phyloP scores from a whole-genome alignment of 768 basidiomycete genomes.

The Lactarius quietus region DNA sequence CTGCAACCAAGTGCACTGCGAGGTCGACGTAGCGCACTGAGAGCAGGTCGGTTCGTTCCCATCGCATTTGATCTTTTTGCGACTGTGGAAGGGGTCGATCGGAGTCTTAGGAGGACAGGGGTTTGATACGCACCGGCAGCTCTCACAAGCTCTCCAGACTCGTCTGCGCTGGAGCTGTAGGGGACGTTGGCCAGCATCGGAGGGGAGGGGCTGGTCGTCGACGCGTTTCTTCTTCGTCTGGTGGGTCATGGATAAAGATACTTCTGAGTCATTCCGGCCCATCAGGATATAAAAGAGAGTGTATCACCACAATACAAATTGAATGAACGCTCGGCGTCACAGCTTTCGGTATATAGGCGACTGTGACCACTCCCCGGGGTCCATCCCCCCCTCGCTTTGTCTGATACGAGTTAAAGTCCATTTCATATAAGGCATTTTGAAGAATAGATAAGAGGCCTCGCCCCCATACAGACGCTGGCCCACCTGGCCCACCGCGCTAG shows the following conservation, averaged over 20 bases:
- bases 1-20: constrained; percentile 85
- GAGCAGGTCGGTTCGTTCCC: constrained; percentile 83
- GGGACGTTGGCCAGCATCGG: constrained; percentile 63
- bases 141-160: constrained; percentile 89
- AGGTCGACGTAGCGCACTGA: constrained; percentile 70
- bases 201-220: constrained; percentile 45
- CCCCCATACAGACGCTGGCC: background rate
- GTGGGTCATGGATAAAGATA: constrained; percentile 39
- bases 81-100: constrained; percentile 42
- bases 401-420: too few species aligned
- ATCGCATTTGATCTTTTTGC: constrained; percentile 94
- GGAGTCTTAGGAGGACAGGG: constrained; percentile 24
- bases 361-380: constrained; percentile 14
- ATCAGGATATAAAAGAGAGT: constrained; percentile 17
- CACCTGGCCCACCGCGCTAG: background rate
- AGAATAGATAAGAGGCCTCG: background rate
- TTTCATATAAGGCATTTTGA: background rate
- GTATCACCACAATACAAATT: constrained; percentile 13
- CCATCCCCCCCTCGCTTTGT: background rate
- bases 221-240: constrained; percentile 79
- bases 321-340: background rate
- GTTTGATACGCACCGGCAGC: constrained; percentile 61
- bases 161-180: constrained; percentile 72
- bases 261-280: constrained; percentile 22
- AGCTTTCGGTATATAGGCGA: background rate